Conservation (phyloP, 1,284 basidiomycete genomes). For the Sporisorium graminicola region DNA sequence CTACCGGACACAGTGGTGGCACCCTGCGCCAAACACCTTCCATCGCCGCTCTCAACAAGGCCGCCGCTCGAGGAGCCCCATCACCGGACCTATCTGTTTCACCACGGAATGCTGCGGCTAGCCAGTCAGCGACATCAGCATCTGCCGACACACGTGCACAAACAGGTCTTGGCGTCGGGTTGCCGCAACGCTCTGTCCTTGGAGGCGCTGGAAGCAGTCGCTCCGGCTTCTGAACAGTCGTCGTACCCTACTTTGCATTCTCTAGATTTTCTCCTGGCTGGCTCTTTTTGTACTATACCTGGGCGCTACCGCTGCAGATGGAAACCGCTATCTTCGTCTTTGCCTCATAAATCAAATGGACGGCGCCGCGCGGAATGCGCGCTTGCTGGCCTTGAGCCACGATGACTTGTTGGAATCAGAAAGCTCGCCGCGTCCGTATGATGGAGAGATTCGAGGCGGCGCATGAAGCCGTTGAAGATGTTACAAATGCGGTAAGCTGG, state of each 20-base stretch:
- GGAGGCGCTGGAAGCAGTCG: constrained; percentile 37
- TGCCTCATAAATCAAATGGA: not conserved
- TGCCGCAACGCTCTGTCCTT: constrained; percentile 32
- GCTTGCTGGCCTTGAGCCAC: too few species aligned
- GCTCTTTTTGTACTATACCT: not conserved
- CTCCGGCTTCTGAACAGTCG: constrained; percentile 27
- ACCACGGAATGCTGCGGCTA: constrained; percentile 4
- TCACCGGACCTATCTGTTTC: constrained; percentile 39
- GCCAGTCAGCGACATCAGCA: not conserved
- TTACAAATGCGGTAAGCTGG: not conserved
- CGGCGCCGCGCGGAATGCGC: too few species aligned
- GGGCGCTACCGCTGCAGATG: not conserved
- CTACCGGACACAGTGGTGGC: constrained; percentile 10
- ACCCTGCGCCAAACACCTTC: constrained; percentile 38
- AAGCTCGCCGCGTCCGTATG: not conserved
- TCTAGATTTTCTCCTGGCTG: too few species aligned
- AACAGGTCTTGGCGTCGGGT: constrained; percentile 28
- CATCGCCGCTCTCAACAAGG: constrained; percentile 42
- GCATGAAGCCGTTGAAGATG: not conserved
- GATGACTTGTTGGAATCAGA: too few species aligned
- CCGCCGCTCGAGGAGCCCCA: constrained; percentile 35
- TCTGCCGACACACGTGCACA: constrained; percentile 17
- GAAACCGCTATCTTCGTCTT: not conserved
- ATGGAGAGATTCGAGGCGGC: not conserved
- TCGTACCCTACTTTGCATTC: not conserved